Evolutionary conservation across 257 asterid genomes (phyloP).

Genomic region (Solanum appendiculatum): DNA sequence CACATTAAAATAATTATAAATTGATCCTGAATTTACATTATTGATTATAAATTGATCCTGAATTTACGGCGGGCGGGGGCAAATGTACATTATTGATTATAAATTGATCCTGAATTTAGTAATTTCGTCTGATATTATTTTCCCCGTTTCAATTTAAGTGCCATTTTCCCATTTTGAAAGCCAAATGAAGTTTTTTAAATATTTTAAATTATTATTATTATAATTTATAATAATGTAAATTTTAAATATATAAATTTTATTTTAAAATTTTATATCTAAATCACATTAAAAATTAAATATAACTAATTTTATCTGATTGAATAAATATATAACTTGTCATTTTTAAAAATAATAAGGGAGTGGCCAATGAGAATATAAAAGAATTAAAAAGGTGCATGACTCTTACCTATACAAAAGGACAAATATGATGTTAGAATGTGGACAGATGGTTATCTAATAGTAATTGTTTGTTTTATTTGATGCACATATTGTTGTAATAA

Average conservation of each 20-base stretch:
- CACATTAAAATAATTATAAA: background rate
- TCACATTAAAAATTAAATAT: too few relatives aligned
- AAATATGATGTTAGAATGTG: background rate
- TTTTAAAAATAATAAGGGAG: background rate
- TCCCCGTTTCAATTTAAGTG: fast-evolving
- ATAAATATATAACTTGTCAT: background rate
- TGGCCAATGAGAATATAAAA: background rate
- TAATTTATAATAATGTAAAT: too few relatives aligned
- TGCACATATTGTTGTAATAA: too few relatives aligned
- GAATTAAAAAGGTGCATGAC: background rate
- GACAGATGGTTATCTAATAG: background rate
- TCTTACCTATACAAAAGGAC: background rate
- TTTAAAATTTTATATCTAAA: background rate
- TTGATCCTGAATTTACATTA: too few relatives aligned
- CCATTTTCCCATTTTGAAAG: too few relatives aligned
- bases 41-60: too few relatives aligned
- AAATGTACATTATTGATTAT: background rate
- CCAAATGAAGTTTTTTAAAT: too few relatives aligned
- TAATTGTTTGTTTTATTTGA: too few relatives aligned
- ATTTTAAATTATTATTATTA: too few relatives aligned
- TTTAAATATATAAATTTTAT: too few relatives aligned
- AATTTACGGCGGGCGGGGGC: background rate
- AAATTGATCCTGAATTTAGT: too few relatives aligned
- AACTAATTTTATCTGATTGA: background rate
- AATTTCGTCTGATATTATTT: fast-evolving